Base-by-base conservation (phyloP, 1,284 basidiomycete genomes). In the Malassezia caprae region DNA sequence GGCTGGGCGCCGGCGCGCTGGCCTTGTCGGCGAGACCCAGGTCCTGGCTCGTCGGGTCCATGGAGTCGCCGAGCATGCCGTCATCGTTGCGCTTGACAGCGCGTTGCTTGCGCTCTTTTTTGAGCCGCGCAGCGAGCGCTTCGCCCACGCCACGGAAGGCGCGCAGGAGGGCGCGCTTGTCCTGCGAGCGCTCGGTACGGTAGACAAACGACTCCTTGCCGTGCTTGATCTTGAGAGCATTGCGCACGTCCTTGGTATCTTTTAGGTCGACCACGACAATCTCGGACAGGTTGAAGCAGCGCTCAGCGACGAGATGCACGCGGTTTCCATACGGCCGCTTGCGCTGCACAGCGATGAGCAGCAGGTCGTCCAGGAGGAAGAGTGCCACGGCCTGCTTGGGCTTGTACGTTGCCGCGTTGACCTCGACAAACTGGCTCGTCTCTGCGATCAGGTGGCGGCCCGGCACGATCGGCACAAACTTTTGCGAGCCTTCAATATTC, bases 331-430 rank as follows among this genome's bases (percentile, higher is more conserved):
- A 71, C 45, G 69, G 68, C 4, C 64, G 50, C 67, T 60, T 69
- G 43, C 75, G 69, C 21, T 77, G 80, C 48, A 86, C 81, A 0
- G 90, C 90, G 0, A 96, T 85, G 21, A 98, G 79, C 11, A 98
- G 82, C 11, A 87, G 80, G 74, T 98, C 94, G 68, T 93, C 90
- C 13, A 98, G 79, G 8, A 98, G 78, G 51, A 96, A 87, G 64
- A 98, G 85, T 59, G 86, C 85, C 31, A 93, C 88, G 39, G 83
- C 81, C 56, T 89, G 86, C 52, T 87, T 84, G 11, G 87, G 82
- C 75, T 90, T 93, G 80, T 96, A 98, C 0, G 94, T 98, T 2
- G 94, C 93, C 0, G 90, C 80, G 64, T 98, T 94, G 42, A 98
- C 80, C 56, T 88, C 84, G 59, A 85, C 80, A 49, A 96, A 85